Evolutionary conservation across 495 filamentous ascomycete genomes (phyloP).

Genomic region (Talaromyces stipitatus): DNA sequence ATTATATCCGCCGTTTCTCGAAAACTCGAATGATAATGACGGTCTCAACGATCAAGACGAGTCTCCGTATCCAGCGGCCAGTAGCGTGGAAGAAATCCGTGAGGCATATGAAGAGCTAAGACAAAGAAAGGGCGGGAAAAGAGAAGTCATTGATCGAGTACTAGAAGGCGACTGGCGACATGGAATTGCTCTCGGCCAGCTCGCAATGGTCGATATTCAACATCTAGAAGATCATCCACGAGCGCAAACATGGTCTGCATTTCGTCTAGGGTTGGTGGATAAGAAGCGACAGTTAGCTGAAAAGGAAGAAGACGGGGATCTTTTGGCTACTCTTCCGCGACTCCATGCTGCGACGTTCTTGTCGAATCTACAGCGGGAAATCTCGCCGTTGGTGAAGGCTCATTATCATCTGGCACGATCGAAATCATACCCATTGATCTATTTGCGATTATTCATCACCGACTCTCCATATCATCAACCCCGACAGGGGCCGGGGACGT

Average conservation of each 20-base stretch:
- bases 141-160: conserved; percentile 70
- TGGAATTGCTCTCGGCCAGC: conserved; percentile 67
- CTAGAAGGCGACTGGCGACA: conserved; percentile 75
- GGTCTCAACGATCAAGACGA: conserved; percentile 22
- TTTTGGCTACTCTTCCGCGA: conserved; percentile 49
- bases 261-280: conserved; percentile 31
- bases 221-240: conserved; percentile 70
- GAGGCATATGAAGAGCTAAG: conserved; percentile 51
- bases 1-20: conserved; percentile 39
- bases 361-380: conserved; percentile 59
- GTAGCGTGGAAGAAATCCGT: conserved; percentile 52
- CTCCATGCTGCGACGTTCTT: conserved; percentile 73
- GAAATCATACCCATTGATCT: conserved; percentile 51
- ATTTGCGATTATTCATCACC: conserved; percentile 67
- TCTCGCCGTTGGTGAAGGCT: conserved; percentile 67
- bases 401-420: conserved; percentile 70
- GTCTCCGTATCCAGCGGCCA: conserved; percentile 54
- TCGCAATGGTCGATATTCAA: conserved; percentile 74
- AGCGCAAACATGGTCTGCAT: conserved; percentile 67
- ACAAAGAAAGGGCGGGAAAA: conserved; percentile 56
- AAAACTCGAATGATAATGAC: conserved; percentile 13
- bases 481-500: conserved; percentile 27
- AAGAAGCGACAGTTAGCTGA: conserved; percentile 15
- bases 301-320: conserved; percentile 23
- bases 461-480: conserved; percentile 64